Evolutionary conservation across 352 stramenopile genomes (phyloP).

Genomic region (Globisporangium polare): DNA sequence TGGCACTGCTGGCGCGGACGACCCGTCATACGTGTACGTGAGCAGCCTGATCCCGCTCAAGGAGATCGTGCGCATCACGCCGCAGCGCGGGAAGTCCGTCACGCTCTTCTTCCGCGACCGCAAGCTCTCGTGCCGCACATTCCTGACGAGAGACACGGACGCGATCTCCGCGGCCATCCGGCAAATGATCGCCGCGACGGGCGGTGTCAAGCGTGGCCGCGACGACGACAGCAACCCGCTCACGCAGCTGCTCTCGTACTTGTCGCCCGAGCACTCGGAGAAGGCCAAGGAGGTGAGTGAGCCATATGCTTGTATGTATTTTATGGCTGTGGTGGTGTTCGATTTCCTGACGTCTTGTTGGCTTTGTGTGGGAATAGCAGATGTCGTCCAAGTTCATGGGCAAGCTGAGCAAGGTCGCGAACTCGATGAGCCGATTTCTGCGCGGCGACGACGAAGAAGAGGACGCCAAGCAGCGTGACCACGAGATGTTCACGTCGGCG

Average conservation of each 20-base stretch:
- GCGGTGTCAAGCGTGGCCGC: conserved; percentile 33
- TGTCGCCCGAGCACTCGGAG: conserved; percentile 65
- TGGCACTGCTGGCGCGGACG: conserved; percentile 10
- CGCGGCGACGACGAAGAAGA: conserved; percentile 60
- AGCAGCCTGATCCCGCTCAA: conserved; percentile 58
- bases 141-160: conserved; percentile 68
- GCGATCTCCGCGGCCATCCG: conserved; percentile 62
- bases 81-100: conserved; percentile 68
- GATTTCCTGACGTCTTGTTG: not conserved
- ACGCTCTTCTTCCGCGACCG: conserved; percentile 80
- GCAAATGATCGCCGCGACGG: conserved; percentile 51
- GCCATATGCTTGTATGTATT: not conserved
- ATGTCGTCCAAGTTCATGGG: conserved; percentile 80
- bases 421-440: conserved; percentile 52
- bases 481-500: conserved; percentile 32
- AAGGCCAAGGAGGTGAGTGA: conserved; percentile 67
- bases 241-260: conserved; percentile 58
- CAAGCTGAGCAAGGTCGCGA: conserved; percentile 64
- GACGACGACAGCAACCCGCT: conserved; percentile 29
- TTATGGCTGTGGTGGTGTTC: not conserved
- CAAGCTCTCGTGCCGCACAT: conserved; percentile 54
- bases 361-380: conserved; percentile 2
- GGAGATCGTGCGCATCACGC: conserved; percentile 71
- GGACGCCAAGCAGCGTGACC: conserved; percentile 24
- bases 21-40: conserved; percentile 58